Percentiles rank a stretch among this genome's conserved stretches.
These are phyloP conservation scores for Tirmania nivea DNA, from an alignment of 495 filamentous ascomycete genomes.

Conservation along the genomic window DNA sequence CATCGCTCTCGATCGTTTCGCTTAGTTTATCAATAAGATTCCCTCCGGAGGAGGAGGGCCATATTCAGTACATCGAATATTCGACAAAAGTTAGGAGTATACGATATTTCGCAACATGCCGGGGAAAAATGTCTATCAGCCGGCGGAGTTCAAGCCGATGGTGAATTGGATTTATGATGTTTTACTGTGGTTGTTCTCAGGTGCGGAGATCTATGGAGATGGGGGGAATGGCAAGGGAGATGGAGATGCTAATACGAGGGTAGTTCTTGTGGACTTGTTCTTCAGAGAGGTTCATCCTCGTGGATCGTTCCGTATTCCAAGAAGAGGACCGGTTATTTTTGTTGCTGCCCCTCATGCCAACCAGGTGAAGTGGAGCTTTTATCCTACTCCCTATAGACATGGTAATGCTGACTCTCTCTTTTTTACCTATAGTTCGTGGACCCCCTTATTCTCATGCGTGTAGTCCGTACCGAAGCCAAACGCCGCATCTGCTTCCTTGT, in stretches of 20 bases:
- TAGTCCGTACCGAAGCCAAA: constrained; percentile 60
- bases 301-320: constrained; percentile 78
- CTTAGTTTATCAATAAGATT: too few relatives aligned
- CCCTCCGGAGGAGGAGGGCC: too few relatives aligned
- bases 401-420: not conserved
- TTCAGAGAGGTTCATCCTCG: constrained; percentile 94
- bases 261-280: constrained; percentile 85
- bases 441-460: constrained; percentile 78
- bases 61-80: too few relatives aligned
- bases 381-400: not conserved
- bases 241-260: constrained; percentile 25
- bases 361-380: constrained; percentile 36
- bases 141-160: constrained; percentile 30
- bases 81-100: too few relatives aligned
- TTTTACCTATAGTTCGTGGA: constrained; percentile 54
- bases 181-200: constrained; percentile 46
- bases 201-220: constrained; percentile 5
- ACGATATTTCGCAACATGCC: not conserved
- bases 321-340: constrained; percentile 72
- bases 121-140: not conserved
- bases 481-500: constrained; percentile 81
- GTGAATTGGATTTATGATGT: constrained; percentile 45
- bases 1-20: too few relatives aligned
- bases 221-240: not conserved
- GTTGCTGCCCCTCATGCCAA: constrained; percentile 98